Percentiles rank a stretch among this genome's conserved stretches.
Evolutionary conservation across 345 rosid genomes (phyloP).

Genomic region (Brassica nigra): DNA sequence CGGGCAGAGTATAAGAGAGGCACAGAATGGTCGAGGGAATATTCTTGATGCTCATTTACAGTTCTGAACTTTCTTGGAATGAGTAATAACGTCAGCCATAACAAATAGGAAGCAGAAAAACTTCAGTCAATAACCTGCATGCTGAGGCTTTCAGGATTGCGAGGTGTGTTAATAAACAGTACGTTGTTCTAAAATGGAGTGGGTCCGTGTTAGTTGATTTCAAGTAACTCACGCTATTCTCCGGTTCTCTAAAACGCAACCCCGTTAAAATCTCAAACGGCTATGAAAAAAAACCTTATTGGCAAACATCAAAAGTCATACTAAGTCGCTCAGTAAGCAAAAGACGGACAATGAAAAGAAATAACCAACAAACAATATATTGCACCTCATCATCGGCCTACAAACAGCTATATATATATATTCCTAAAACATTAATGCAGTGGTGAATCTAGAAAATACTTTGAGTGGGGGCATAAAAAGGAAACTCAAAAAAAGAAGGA

Average conservation of each 20-base stretch:
- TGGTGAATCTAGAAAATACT: too few species aligned
- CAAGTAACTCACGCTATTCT: not conserved
- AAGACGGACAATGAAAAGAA: too few species aligned
- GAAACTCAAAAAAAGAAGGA: too few species aligned
- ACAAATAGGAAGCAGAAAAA: slow-evolving; percentile 33
- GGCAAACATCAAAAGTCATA: not conserved
- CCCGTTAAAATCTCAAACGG: not conserved
- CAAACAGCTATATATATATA: too few species aligned
- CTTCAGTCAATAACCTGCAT: not conserved
- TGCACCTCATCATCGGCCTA: too few species aligned
- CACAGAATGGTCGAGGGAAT: slow-evolving; percentile 66
- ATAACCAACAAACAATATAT: too few species aligned
- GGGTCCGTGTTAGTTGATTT: not conserved
- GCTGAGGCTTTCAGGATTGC: too few species aligned
- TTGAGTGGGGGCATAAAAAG: too few species aligned
- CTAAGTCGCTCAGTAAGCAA: not conserved
- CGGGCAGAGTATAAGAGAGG: slow-evolving; percentile 80
- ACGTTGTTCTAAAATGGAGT: not conserved
- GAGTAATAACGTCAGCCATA: slow-evolving; percentile 85
- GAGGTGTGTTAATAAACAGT: not conserved
- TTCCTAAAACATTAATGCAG: too few species aligned
- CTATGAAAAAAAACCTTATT: not conserved
- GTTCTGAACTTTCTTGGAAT: slow-evolving; percentile 75
- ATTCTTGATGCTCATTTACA: slow-evolving; percentile 67
- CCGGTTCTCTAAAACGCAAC: too few species aligned